phyloP scores from a whole-genome alignment of 1,284 basidiomycete genomes.

The Moesziomyces sp. region DNA sequence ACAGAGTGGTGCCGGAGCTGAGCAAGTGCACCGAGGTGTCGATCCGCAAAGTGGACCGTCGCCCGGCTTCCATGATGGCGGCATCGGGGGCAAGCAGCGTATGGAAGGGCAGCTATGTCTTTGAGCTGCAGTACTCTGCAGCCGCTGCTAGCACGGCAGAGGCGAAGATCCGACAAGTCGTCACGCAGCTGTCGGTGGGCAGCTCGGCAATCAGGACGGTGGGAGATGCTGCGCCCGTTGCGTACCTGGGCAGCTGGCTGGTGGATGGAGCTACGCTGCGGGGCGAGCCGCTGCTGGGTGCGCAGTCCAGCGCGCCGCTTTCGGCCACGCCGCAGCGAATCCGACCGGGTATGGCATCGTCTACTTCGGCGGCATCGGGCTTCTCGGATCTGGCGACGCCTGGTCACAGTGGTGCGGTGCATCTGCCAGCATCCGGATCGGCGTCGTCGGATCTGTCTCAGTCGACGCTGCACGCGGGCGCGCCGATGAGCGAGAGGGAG shows the following conservation, averaged over 20 bases:
- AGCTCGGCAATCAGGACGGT: constrained; percentile 7
- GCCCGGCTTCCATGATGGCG: constrained; percentile 22
- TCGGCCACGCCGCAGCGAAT: not conserved
- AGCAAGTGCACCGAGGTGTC: constrained; percentile 10
- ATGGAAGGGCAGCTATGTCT: constrained; percentile 40
- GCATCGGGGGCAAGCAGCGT: constrained; percentile 12
- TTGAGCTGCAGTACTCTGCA: constrained; percentile 42
- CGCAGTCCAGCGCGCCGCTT: not conserved
- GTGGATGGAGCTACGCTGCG: constrained; percentile 27
- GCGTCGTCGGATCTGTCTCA: constrained; percentile 3
- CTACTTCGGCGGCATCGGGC: constrained; percentile 2
- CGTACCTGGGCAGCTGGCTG: constrained; percentile 39
- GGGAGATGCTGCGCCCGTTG: constrained; percentile 11
- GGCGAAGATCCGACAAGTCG: constrained; percentile 24
- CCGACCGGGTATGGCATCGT: not conserved
- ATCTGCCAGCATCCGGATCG: constrained; percentile 11
- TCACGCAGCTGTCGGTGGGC: constrained; percentile 17
- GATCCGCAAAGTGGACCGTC: constrained; percentile 41
- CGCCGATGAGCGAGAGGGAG: constrained; percentile 23
- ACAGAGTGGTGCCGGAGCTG: constrained; percentile 18
- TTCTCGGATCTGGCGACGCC: constrained; percentile 8
- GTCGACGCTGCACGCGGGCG: constrained; percentile 2
- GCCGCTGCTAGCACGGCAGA: constrained; percentile 11
- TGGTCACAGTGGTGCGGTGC: constrained; percentile 6
- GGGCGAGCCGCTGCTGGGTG: constrained; percentile 3